phyloP scores from a whole-genome alignment of 768 basidiomycete species.

The Mycena vitilis region DNA sequence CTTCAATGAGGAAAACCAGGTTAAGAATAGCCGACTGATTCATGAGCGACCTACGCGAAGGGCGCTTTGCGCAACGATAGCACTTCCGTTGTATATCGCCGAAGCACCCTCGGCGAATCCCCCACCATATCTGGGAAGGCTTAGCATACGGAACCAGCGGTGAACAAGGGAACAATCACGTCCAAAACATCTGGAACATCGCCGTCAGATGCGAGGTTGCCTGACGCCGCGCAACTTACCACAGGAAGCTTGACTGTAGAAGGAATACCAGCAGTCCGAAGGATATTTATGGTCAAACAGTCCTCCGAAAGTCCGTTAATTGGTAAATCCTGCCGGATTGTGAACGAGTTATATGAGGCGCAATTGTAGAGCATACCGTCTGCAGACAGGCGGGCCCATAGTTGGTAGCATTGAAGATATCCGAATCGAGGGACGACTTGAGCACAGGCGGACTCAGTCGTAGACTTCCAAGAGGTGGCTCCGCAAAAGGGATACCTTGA shows the following conservation, averaged over 20 bases:
- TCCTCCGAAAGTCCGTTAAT: slow-evolving; percentile 62
- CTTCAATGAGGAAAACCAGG: slow-evolving; percentile 21
- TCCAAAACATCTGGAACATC: slow-evolving; percentile 31
- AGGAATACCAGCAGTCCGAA: slow-evolving; percentile 55
- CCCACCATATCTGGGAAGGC: slow-evolving; percentile 34
- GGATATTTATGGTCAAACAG: slow-evolving; percentile 71
- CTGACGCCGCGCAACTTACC: background rate
- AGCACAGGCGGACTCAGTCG: slow-evolving; percentile 46
- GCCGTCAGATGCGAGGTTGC: background rate
- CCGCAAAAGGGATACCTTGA: slow-evolving; percentile 44
- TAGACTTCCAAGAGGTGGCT: slow-evolving; percentile 45
- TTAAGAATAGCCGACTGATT: background rate
- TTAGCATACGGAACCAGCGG: background rate
- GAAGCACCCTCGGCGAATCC: slow-evolving; percentile 40
- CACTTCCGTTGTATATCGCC: slow-evolving; percentile 40
- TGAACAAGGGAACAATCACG: slow-evolving; percentile 8
- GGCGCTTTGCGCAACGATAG: slow-evolving; percentile 42
- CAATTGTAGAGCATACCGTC: slow-evolving; percentile 40
- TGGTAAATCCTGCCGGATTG: slow-evolving; percentile 7
- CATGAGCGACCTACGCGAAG: slow-evolving; percentile 35
- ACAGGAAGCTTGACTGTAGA: slow-evolving; percentile 48
- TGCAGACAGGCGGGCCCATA: slow-evolving; percentile 66
- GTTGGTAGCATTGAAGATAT: slow-evolving; percentile 57
- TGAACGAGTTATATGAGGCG: background rate
- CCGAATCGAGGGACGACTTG: slow-evolving; percentile 41